A percentile compares a stretch with the other conserved stretches of the same genome.
Conservation (phyloP, 2,329 filamentous ascomycete genomes). For the Cladosporium colombiae region DNA sequence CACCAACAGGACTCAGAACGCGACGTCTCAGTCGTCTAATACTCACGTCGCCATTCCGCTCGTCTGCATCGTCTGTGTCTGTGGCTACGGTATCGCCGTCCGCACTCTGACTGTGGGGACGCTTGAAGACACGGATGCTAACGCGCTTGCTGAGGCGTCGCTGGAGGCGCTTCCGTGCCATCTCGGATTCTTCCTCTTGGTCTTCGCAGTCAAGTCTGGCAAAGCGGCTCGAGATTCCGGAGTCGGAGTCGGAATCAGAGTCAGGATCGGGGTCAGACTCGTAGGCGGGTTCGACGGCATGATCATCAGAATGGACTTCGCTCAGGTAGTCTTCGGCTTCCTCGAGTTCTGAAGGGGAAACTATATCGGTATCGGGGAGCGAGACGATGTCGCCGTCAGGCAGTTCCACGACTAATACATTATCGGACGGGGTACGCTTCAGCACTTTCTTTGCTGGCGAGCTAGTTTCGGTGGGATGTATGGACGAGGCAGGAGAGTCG, state of each 20-base stretch:
- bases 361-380: slow-evolving; percentile 38
- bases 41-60: slow-evolving; percentile 40
- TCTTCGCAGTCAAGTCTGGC: slow-evolving; percentile 36
- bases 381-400: slow-evolving; percentile 38
- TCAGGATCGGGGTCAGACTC: slow-evolving; percentile 27
- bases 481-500: slow-evolving; percentile 38
- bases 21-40: slow-evolving; percentile 47
- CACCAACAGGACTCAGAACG: slow-evolving; percentile 41
- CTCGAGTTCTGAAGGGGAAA: slow-evolving; percentile 47
- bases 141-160: slow-evolving; percentile 47
- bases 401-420: slow-evolving; percentile 48
- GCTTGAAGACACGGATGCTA: slow-evolving; percentile 44
- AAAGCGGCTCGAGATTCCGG: slow-evolving; percentile 17
- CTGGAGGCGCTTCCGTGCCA: slow-evolving; percentile 24
- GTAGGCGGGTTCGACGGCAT: neutral
- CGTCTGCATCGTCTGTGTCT: slow-evolving; percentile 43
- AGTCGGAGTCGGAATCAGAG: slow-evolving; percentile 25
- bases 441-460: slow-evolving; percentile 34
- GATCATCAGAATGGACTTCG: slow-evolving; percentile 19
- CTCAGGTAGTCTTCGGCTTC: slow-evolving; percentile 42
- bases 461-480: slow-evolving; percentile 41
- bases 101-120: slow-evolving; percentile 48
- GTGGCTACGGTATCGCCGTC: slow-evolving; percentile 47
- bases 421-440: slow-evolving; percentile 28
- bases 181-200: slow-evolving; percentile 23